Percentiles rank a stretch among this genome's conserved stretches.
phyloP scores from a whole-genome alignment of 2,329 filamentous ascomycete genomes.

The Exserohilum rostratum region DNA sequence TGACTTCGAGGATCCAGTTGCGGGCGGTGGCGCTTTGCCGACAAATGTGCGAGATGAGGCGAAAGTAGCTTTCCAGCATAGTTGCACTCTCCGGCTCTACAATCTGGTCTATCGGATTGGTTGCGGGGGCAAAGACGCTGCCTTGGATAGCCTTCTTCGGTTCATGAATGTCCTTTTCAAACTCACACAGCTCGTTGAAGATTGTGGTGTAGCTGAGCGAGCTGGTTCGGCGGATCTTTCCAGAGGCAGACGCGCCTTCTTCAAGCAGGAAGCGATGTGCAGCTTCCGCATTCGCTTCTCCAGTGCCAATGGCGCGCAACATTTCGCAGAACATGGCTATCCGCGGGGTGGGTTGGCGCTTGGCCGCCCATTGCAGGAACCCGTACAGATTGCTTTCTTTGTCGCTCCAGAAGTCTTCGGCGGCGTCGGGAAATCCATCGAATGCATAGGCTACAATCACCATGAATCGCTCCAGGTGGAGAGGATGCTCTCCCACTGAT shows the following conservation, averaged over 20 bases:
- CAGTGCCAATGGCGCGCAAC: conserved; percentile 84
- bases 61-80: conserved; percentile 93
- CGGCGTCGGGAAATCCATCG: conserved; percentile 81
- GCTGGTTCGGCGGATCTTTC: conserved; percentile 80
- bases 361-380: conserved; percentile 96
- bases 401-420: conserved; percentile 89
- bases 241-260: conserved; percentile 71
- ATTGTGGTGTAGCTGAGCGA: conserved; percentile 94
- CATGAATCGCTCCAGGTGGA: conserved; percentile 83
- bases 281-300: conserved; percentile 79
- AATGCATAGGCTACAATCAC: conserved; percentile 92
- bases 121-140: conserved; percentile 59
- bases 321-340: conserved; percentile 97
- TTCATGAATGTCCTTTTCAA: conserved; percentile 79
- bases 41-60: conserved; percentile 82
- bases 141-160: conserved; percentile 65
- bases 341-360: conserved; percentile 91
- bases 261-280: conserved; percentile 91
- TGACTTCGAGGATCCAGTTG: conserved; percentile 72
- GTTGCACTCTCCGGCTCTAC: conserved; percentile 94
- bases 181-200: conserved; percentile 86
- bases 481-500: conserved; percentile 59
- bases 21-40: conserved; percentile 75
- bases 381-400: conserved; percentile 91
- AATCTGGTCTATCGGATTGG: conserved; percentile 56